phyloP scores from a whole-genome alignment of 768 basidiomycete species.

The Lentinula edodes region DNA sequence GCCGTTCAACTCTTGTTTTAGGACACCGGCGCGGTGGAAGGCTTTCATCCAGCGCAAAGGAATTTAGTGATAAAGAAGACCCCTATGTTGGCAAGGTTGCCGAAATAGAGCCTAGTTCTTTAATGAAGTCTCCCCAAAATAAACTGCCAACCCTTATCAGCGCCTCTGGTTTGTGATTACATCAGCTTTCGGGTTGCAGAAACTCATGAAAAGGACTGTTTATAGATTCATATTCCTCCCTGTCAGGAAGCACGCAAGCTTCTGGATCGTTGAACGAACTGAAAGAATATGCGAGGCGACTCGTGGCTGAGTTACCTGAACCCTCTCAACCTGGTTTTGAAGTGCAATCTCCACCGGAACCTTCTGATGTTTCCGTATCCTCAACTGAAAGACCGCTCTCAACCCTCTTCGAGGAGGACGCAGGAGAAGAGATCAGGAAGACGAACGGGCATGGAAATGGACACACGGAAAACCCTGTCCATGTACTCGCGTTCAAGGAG shows the following conservation, averaged over 20 bases:
- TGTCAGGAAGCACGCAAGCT: background rate
- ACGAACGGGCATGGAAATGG: conserved; percentile 37
- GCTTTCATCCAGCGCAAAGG: background rate
- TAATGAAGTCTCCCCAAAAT: background rate
- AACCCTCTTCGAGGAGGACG: background rate
- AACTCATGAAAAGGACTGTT: background rate
- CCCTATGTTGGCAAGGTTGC: conserved; percentile 29
- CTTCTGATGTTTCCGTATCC: background rate
- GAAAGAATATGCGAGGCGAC: conserved; percentile 6
- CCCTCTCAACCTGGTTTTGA: background rate
- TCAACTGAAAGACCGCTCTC: background rate
- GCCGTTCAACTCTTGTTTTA: conserved; percentile 10
- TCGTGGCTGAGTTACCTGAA: background rate
- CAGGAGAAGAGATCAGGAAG: conserved; percentile 12
- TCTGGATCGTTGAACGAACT: background rate
- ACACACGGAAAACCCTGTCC: conserved; percentile 21
- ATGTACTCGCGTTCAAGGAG: conserved; percentile 20
- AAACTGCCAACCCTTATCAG: background rate
- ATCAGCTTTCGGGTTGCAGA: background rate
- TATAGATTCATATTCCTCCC: background rate
- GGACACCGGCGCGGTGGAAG: conserved; percentile 5
- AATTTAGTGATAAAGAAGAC: background rate
- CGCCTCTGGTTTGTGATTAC: background rate
- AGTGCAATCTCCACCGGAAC: background rate
- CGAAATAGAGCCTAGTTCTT: conserved; percentile 18